Base-by-base conservation (phyloP, 441 rosid species). In the Omphalea diandra region DNA sequence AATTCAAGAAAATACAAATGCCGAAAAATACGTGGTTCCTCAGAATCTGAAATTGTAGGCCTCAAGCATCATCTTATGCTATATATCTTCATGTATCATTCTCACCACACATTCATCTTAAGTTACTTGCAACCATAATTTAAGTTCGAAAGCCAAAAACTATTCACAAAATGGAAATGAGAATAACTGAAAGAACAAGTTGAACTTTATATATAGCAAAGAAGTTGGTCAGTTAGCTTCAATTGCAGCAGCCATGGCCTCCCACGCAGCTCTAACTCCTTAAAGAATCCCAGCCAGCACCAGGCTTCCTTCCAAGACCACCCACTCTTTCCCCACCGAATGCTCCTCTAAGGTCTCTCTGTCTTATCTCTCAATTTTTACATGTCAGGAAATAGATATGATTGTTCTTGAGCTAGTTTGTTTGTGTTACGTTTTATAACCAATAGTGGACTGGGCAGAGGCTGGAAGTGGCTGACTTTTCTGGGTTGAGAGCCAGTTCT, bases 241-340 rank as follows among this genome's bases (percentile, higher is more conserved):
- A 66, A 77, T 80, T 76, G 83, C 69, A 86, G 81, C 83, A 86
- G 81, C 83, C 78, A 94, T 94, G 99, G 96, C 99, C 68, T 81
- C 90, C 65, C 93, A 88, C 74, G 89, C 97, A 80, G 93, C 94
- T 83, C 87, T 94, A 32, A 97, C 96, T 77, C 83, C 96, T 68
- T 86, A 94, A 4, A 89, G 97, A 78, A 77, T 89, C 76, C 91
- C 87, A 3, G 80, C 88, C 67, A 79, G 71, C 50, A 76, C 89
- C 36, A 87, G 87, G 81, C 84, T 86, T 71, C 87, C 86, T 31
- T 86, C 90, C 73, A 91, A 81, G 85, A 72, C 56, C 68, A 64
- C 78, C 24, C 82, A 81, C 79, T 83, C 90, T 65, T 85, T 90
- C 80, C 88, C 97, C 20, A 59, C 91, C 63, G 95, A 87, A 71